Evolutionary conservation across 352 stramenopile genomes (phyloP), one percentile per base, ranked within the genome.

Genomic region (Globisporangium mamillatum): DNA sequence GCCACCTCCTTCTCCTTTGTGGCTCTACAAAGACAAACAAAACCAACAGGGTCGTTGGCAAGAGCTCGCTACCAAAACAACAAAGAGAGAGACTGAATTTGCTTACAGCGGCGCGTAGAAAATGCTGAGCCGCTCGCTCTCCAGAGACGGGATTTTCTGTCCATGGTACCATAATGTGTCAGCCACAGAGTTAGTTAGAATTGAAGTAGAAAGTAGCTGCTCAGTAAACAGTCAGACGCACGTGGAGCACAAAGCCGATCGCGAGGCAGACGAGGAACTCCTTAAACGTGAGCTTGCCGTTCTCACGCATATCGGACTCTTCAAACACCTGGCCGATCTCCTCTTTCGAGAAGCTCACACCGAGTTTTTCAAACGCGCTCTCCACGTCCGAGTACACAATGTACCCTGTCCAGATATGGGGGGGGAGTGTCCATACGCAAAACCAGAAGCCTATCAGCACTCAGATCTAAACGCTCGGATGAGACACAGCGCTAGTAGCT

Each of bases 261-360:
- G 86, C 89, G 52, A 97, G 82, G 44, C 87, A 95, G 6, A 93
- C 83, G 57, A 97, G 82, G 50, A 96, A 96, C 71, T 96, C 90
- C 61, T 94, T 95, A 69, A 96, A 96, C 27, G 71, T 91, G 18
- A 97, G 80, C 44, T 76, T 76, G 56, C 87, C 87, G 64, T 89
- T 85, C 63, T 94, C 81, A 62, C 83, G 76, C 82, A 97, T 91
- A 64, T 97, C 89, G 34, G 88, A 93, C 63, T 95, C 88, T 53
- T 91, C 70, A 58, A 93, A 91, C 18, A 92, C 82, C 63, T 93
- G 81, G 4, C 75, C 57, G 60, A 92, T 86, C 60, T 94, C 87
- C 32, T 90, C 84, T 24, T 78, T 72, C 24, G 85, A 90, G 55
- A 93, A 92, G 38, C 82, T 90, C 29, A 88, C 76, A 14, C 83